Evolutionary conservation across 352 stramenopile species (phyloP), one percentile per base, ranked within the genome.

Genomic region (Albugo laibachii): DNA sequence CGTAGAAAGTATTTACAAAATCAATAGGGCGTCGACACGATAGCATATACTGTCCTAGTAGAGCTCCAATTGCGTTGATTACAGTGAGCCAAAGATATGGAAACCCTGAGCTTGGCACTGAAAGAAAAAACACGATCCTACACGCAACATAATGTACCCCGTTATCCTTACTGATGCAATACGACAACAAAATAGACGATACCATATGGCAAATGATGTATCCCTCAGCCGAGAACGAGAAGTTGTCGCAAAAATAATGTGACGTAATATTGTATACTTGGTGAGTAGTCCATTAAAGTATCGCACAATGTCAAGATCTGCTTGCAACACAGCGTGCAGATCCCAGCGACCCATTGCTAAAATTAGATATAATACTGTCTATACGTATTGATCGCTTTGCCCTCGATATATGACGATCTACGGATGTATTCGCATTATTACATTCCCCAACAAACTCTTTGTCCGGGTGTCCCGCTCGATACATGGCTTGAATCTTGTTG

Each of bases 71-170:
- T 31, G 82, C 34, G 40, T 87, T 87, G 21, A 38, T 59, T 1
- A 78, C 46, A 36, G 64, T 67, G 27, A 73, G 80, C 69, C 71
- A 84, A 36, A 87, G 52, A 47, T 80, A 84, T 13, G 67, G 56
- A 21, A 83, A 67, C 0, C 74, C 74, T 15, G 83, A 59, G 15
- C 79, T 69, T 1, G 62, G 55, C 0, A 66, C 45, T 55, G 71
- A 70, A 12, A 52, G 55, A 37, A 83, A 38, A 49, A 84, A 87
- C 24, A 78, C 51, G 52, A 83, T 60, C 74, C 68, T 83, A 24
- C 2, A 41, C 36, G 27, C 16, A 39, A n/a, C 11, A 13, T 27
- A 36, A 10, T 31, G 38, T 10, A 44, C 8, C 13, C 10, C 1
- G 3, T n/a, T n/a, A 13, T 2, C 12, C 13, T 39, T 16, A 41